A percentile compares a stretch with the other conserved stretches of the same genome.
Conservation (phyloP, 208 protist species). For the Trypanosoma mega region DNA sequence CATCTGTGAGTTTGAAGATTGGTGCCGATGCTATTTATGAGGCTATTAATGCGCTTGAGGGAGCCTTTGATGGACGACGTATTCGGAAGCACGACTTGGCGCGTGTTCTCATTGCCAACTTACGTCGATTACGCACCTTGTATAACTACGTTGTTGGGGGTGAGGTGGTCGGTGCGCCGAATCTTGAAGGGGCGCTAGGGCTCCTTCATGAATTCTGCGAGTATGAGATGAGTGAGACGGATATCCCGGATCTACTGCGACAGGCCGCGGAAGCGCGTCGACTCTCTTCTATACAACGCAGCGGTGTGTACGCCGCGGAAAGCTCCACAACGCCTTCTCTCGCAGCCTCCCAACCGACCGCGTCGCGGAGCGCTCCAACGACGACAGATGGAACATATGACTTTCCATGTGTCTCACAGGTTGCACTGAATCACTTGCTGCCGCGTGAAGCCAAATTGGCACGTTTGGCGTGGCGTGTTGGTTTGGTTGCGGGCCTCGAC, state of each 20-base stretch:
- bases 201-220: conserved; percentile 82
- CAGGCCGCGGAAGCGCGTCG: conserved; percentile 8
- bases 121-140: conserved; percentile 70
- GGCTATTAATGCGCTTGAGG: conserved; percentile 55
- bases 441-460: conserved; percentile 66
- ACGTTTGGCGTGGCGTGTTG: conserved; percentile 52
- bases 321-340: too few relatives aligned
- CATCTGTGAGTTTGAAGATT: conserved; percentile 69
- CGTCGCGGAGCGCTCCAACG: too few relatives aligned
- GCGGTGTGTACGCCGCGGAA: too few relatives aligned
- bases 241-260: conserved; percentile 34
- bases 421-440: conserved; percentile 72
- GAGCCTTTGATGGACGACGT: conserved; percentile 41
- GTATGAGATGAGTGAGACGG: conserved; percentile 57
- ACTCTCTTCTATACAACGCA: too few relatives aligned
- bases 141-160: conserved; percentile 51
- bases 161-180: conserved; percentile 42
- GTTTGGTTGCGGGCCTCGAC: conserved; percentile 73
- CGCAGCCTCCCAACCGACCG: too few relatives aligned
- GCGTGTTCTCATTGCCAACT: conserved; percentile 67
- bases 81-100: conserved; percentile 73
- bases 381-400: conserved; percentile 32
- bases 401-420: conserved; percentile 49
- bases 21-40: conserved; percentile 57
- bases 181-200: conserved; percentile 31